phyloP scores from a whole-genome alignment of 768 basidiomycete genomes.

The Tubosaeta sp. region DNA sequence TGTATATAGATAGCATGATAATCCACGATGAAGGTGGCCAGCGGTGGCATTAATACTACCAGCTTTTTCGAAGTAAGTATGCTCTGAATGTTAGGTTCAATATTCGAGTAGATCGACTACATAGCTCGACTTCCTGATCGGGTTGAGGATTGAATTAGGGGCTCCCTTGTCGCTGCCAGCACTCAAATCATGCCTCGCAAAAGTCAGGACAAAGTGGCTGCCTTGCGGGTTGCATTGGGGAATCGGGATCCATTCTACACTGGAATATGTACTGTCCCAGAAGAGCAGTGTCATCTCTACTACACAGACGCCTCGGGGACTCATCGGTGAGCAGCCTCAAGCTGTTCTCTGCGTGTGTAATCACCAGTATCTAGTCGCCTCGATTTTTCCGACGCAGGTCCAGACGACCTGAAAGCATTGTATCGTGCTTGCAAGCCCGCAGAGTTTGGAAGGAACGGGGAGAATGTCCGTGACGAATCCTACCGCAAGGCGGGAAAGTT shows the following conservation, averaged over 20 bases:
- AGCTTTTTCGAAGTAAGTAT: too few relatives aligned
- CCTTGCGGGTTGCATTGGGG: not conserved
- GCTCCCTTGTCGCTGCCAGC: not conserved
- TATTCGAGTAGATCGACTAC: too few relatives aligned
- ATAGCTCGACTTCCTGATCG: too few relatives aligned
- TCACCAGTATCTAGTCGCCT: not conserved
- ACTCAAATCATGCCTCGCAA: not conserved
- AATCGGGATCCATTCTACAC: not conserved
- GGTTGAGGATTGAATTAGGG: not conserved
- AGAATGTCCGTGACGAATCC: slow-evolving; percentile 40
- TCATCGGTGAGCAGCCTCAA: not conserved
- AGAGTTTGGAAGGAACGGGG: slow-evolving; percentile 34
- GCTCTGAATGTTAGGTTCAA: too few relatives aligned
- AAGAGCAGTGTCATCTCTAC: not conserved
- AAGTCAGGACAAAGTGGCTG: not conserved
- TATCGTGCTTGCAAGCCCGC: slow-evolving; percentile 36
- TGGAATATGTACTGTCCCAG: not conserved
- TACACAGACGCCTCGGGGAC: not conserved
- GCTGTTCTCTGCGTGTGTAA: not conserved
- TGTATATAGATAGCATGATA: not conserved
- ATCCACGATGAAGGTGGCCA: not conserved
- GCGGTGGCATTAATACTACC: too few relatives aligned
- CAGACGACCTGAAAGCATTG: slow-evolving; percentile 19
- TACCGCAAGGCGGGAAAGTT: slow-evolving; percentile 48
- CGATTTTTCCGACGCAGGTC: not conserved